Percentiles rank a stretch among this genome's conserved stretches.
Evolutionary conservation across 2,329 filamentous ascomycete genomes (phyloP).

Genomic region (Beauveria bassiana): DNA sequence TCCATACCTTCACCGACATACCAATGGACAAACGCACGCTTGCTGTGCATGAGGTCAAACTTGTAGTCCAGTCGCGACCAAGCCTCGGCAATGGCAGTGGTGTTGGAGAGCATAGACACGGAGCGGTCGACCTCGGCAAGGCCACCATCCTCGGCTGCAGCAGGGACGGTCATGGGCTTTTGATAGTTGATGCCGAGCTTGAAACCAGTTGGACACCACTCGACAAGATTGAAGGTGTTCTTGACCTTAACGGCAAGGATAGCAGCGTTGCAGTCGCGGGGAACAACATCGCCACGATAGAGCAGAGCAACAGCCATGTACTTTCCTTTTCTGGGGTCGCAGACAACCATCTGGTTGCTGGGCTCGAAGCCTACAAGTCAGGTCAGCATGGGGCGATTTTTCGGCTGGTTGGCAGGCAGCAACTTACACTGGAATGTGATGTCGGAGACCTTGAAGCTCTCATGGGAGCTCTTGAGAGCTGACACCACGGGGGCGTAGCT

Average conservation of each 20-base stretch:
- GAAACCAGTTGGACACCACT: slow-evolving; percentile 71
- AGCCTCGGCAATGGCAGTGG: slow-evolving; percentile 64
- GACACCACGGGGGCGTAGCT: slow-evolving; percentile 66
- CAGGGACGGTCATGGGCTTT: slow-evolving; percentile 53
- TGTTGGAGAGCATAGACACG: slow-evolving; percentile 68
- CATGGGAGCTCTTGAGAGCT: slow-evolving; percentile 69
- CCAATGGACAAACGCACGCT: slow-evolving; percentile 71
- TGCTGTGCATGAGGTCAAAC: slow-evolving; percentile 73
- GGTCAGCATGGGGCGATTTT: slow-evolving; percentile 18
- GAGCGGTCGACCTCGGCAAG: slow-evolving; percentile 55
- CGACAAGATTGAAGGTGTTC: slow-evolving; percentile 64
- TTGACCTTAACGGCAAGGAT: slow-evolving; percentile 63
- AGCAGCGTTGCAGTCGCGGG: slow-evolving; percentile 60
- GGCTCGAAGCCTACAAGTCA: slow-evolving; percentile 56
- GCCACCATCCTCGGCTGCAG: slow-evolving; percentile 46
- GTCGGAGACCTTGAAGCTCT: slow-evolving; percentile 81
- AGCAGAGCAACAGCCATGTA: slow-evolving; percentile 69
- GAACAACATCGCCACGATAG: slow-evolving; percentile 65
- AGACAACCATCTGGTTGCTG: slow-evolving; percentile 74
- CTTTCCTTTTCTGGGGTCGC: slow-evolving; percentile 66
- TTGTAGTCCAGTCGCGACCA: slow-evolving; percentile 68
- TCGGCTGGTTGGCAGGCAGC: not conserved
- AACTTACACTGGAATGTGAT: slow-evolving; percentile 64
- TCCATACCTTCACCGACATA: slow-evolving; percentile 89
- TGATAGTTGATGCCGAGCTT: slow-evolving; percentile 72